Evolutionary conservation across 208 protist species (phyloP), one percentile per base, ranked within the genome.

Genomic region (Acanthamoeba quina): DNA sequence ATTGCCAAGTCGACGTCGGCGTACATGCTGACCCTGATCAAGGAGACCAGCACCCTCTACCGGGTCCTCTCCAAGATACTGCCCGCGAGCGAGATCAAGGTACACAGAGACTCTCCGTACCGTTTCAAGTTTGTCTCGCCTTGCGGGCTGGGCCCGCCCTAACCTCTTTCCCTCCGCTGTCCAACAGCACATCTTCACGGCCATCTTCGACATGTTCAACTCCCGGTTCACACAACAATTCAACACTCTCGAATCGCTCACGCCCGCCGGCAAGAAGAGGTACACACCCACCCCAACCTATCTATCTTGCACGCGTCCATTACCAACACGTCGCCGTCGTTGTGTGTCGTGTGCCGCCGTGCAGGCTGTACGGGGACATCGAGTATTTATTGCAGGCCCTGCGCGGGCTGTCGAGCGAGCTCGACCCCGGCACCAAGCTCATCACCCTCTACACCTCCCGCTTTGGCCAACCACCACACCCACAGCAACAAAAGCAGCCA

Each of bases 1-100:
- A 29, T 83, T 4, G 7, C 58, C 64, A 80, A 58, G 54, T n/a
- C 49, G 11, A 58, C 66, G 17, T 66, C 49, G 49, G 29, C 41
- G 21, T 93, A 93, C 54, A 93, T 93, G 49, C 7, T 56, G 0
- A 64, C 88, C 26, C 44, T 93, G 49, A 21, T 56, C 26, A 74
- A 80, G 62, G 88, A 93, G 66, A 93, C 88, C 44, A 60, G 62
- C 31, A 93, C 88, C 5, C 66, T 93, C 49, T 44, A 93, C 37
- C 58, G 88, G 21, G 88, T 93, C n/a, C 66, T 93, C 49, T 34
- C 88, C 49, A 72, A 80, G 64, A 93, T 93, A 49, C 66, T 93
- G 26, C 88, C 66, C 9, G 21, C 88, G 47, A 7, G 5, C 44
- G 88, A 93, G 37, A 58, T 93, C 31, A 80, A 93, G 88, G 88